Conservation (phyloP, 176 grass and related monocot genomes). For the Stipa capillata region DNA sequence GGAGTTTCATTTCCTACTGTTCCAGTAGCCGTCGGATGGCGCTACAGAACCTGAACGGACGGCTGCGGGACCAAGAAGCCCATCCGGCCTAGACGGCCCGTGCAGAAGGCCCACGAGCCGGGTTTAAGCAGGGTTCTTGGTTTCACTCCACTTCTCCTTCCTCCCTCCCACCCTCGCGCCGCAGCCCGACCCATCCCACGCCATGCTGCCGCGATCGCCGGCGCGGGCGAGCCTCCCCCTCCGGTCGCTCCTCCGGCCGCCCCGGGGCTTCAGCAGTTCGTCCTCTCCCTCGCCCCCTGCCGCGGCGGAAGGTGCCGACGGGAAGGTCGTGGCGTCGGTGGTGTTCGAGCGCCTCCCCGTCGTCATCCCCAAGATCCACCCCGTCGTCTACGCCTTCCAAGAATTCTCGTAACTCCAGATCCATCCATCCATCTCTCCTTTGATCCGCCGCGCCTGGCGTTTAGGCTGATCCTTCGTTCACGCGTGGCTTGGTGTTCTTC, state of each 20-base stretch:
- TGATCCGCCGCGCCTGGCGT: not conserved
- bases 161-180: not conserved
- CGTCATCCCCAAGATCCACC: slow-evolving; percentile 88
- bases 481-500: not conserved
- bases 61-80: no score
- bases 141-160: not conserved
- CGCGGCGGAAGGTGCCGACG: slow-evolving; percentile 14
- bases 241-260: slow-evolving; percentile 35
- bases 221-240: not conserved
- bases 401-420: slow-evolving; percentile 73
- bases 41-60: no score
- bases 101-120: slow-evolving; percentile 15
- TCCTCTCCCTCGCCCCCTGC: not conserved
- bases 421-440: not conserved
- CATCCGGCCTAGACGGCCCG: no score
- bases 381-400: slow-evolving; percentile 79
- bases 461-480: not conserved
- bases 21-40: no score
- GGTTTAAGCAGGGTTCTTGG: slow-evolving; percentile 55
- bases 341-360: slow-evolving; percentile 93
- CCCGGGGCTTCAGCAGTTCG: slow-evolving; percentile 39
- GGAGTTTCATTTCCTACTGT: no score
- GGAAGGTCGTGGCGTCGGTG: slow-evolving; percentile 76
- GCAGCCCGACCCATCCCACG: not conserved
- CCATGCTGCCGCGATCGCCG: slow-evolving; percentile 35